Conservation (phyloP, 2,329 filamentous ascomycete species). For the Didymella exigua region DNA sequence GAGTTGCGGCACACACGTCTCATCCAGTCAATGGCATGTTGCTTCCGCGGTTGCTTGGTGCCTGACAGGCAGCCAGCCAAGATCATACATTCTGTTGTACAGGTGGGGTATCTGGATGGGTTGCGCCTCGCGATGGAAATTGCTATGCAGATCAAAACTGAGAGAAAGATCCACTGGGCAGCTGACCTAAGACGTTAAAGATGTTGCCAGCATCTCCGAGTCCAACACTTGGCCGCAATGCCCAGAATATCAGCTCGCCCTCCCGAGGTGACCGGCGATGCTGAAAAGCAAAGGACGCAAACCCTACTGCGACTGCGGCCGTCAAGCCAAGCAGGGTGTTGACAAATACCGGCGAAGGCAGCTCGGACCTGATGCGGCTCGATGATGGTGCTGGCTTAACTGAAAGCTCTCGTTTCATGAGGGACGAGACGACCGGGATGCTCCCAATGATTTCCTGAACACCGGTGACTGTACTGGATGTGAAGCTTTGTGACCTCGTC, state of each 20-base stretch:
- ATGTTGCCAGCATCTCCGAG: conserved; percentile 44
- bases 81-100: conserved; percentile 1
- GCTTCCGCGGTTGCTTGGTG: neutral
- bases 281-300: conserved; percentile 38
- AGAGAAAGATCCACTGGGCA: conserved; percentile 25
- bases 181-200: conserved; percentile 35
- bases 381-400: conserved; percentile 12
- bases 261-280: conserved; percentile 42
- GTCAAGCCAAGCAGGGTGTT: conserved; percentile 33
- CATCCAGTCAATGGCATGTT: neutral
- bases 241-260: conserved; percentile 44
- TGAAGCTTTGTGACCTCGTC: conserved; percentile 17
- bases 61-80: neutral
- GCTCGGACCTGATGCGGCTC: conserved; percentile 25
- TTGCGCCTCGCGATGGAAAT: conserved; percentile 20
- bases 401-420: conserved; percentile 19
- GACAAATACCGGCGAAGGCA: conserved; percentile 38
- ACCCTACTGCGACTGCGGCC: conserved; percentile 27
- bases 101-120: conserved; percentile 17
- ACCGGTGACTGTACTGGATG: conserved; percentile 18
- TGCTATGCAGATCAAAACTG: conserved; percentile 16
- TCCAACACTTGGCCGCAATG: conserved; percentile 31
- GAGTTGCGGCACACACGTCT: neutral
- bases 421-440: conserved; percentile 31
- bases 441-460: conserved; percentile 31